Conservation (phyloP, 768 basidiomycete species). For the Pleurotus salmoneostramineus region DNA sequence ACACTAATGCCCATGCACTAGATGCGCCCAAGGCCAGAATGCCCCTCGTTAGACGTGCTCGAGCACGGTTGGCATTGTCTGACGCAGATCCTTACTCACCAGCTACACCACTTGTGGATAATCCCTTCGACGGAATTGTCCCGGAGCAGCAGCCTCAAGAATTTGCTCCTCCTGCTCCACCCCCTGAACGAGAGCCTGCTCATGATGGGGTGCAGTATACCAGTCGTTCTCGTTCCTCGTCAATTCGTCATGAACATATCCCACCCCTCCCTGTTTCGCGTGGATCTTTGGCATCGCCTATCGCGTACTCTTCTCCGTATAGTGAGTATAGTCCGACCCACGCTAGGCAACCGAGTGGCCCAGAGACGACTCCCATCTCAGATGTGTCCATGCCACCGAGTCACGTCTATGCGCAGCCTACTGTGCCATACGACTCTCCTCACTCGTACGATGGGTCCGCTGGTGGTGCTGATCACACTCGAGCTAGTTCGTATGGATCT, state of each 20-base stretch:
- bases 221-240: background rate
- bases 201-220: background rate
- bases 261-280: background rate
- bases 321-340: background rate
- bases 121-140: background rate
- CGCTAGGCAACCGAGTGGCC: background rate
- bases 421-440: background rate
- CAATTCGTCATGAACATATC: background rate
- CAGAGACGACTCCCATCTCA: background rate
- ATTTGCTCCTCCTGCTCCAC: background rate
- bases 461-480: background rate
- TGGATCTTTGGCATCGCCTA: background rate
- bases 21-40: no score
- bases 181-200: no score
- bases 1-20: no score
- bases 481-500: background rate
- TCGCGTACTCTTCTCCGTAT: background rate
- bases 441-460: background rate
- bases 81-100: no score
- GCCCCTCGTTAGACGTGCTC: no score
- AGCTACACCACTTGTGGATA: no score
- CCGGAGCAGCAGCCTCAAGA: background rate
- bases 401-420: background rate
- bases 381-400: background rate
- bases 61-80: no score